phyloP scores from a whole-genome alignment of 2,329 filamentous ascomycete species.

The Pseudogymnoascus sp. region DNA sequence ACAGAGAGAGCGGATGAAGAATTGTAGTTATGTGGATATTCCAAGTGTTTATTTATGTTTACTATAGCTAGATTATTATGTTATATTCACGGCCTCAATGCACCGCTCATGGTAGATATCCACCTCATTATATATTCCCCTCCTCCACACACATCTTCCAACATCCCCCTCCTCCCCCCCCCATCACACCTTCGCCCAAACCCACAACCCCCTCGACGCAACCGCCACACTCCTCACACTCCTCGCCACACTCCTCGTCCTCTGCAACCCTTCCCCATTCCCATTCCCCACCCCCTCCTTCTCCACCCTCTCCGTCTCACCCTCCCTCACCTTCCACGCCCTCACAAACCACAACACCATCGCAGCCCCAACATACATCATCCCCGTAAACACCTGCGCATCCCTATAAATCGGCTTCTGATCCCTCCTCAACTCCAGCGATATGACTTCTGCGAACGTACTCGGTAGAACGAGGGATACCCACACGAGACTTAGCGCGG shows the following conservation, averaged over 20 bases:
- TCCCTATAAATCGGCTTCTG: constrained; percentile 8
- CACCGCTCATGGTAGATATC: background rate
- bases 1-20: too few relatives aligned
- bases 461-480: constrained; percentile 57
- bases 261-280: background rate
- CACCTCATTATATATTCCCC: background rate
- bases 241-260: constrained; percentile 28
- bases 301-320: background rate
- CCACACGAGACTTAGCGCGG: constrained; percentile 61
- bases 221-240: constrained; percentile 33
- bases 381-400: constrained; percentile 18
- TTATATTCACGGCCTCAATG: background rate
- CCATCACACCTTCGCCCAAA: background rate
- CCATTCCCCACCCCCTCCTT: background rate
- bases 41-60: background rate
- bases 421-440: constrained; percentile 29
- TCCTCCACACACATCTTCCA: background rate
- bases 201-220: constrained; percentile 21
- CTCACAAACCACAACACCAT: constrained; percentile 40
- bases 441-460: constrained; percentile 53
- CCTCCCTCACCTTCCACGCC: constrained; percentile 43
- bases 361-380: constrained; percentile 48
- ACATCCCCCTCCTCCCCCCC: background rate
- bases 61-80: background rate
- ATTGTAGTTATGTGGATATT: background rate